Evolutionary conservation across 306 rosid genomes (phyloP).

Genomic region (Inga leiocalycina): DNA sequence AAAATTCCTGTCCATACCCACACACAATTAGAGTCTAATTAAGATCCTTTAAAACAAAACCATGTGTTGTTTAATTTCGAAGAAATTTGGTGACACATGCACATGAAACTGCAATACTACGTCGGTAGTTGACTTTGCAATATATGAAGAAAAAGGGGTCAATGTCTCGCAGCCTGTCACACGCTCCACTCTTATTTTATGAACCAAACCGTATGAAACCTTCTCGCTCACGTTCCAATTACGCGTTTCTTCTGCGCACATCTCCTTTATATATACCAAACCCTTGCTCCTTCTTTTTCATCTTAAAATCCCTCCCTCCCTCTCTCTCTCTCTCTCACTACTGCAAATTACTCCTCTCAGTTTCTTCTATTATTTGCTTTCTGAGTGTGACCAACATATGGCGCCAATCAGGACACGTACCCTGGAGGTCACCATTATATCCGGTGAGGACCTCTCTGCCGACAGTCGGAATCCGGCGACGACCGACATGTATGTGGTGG

Average conservation of each 20-base stretch:
- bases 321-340: neutral
- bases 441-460: constrained; percentile 45
- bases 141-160: neutral
- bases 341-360: neutral
- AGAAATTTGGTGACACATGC: neutral
- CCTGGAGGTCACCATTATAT: constrained; percentile 46
- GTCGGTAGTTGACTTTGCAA: neutral
- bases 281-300: neutral
- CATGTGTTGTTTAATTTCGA: neutral
- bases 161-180: neutral
- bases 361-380: neutral
- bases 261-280: neutral
- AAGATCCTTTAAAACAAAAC: neutral
- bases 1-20: neutral
- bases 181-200: neutral
- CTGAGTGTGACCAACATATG: neutral
- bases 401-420: constrained; percentile 14
- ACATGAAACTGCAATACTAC: neutral
- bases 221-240: neutral
- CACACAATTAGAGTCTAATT: neutral
- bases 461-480: constrained; percentile 30
- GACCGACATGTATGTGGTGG: constrained; percentile 38
- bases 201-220: neutral
- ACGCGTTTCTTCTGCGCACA: neutral
- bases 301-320: neutral